phyloP scores from a whole-genome alignment of 306 rosid species.

The Trifolium pratense region DNA sequence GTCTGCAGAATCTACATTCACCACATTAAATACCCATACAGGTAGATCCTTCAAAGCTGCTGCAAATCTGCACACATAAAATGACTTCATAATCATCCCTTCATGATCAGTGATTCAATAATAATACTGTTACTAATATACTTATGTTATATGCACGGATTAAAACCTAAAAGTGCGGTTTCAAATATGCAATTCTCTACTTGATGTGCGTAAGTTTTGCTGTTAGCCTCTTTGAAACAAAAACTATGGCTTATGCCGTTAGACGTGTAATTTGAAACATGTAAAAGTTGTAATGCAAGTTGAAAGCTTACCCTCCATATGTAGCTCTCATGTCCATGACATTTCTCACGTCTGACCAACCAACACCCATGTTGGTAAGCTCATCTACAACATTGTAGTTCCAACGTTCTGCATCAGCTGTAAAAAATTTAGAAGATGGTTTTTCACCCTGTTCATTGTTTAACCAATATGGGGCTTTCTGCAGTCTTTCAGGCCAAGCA shows the following conservation, averaged over 20 bases:
- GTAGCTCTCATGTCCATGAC: conserved; percentile 94
- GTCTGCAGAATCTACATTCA: conserved; percentile 74
- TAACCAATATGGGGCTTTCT: conserved; percentile 80
- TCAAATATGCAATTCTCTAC: no score
- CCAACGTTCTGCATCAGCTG: conserved; percentile 75
- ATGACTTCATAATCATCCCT: neutral
- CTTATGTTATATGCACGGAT: neutral
- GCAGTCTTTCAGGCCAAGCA: conserved; percentile 74
- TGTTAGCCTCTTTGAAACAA: no score
- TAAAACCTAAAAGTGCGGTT: neutral
- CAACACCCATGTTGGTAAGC: conserved; percentile 69
- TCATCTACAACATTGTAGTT: conserved; percentile 62
- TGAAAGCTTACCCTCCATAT: conserved; percentile 76
- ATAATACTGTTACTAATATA: neutral
- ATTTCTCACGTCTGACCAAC: conserved; percentile 79
- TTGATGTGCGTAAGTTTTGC: no score
- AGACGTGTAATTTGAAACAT: neutral
- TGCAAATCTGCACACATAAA: conserved; percentile 72
- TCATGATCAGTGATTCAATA: conserved; percentile 9
- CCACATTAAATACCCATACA: conserved; percentile 91
- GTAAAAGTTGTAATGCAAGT: neutral
- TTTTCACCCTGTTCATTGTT: conserved; percentile 74
- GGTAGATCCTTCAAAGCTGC: conserved; percentile 77
- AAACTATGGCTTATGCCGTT: no score
- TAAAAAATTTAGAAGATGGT: conserved; percentile 79